Conservation (phyloP, 768 basidiomycete species). For the Leccinum obscurum region DNA sequence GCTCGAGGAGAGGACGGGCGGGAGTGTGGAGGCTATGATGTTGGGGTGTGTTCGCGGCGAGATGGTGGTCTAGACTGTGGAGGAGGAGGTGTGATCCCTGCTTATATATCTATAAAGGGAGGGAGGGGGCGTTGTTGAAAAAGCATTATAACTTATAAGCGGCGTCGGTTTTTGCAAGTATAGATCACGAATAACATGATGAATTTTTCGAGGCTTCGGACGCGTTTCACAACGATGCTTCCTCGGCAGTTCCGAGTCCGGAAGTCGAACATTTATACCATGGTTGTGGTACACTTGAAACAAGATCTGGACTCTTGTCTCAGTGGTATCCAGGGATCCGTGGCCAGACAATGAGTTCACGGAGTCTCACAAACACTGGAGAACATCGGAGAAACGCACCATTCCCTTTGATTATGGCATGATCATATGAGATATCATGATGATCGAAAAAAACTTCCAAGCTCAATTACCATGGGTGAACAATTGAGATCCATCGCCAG, state of each 20-base stretch:
- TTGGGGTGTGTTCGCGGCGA: constrained; percentile 73
- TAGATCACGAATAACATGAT: not conserved
- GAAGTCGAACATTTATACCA: not conserved
- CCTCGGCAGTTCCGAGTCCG: not conserved
- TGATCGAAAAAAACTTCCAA: not conserved
- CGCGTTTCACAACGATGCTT: not conserved
- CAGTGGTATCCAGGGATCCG: not conserved
- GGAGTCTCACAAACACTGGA: too few relatives aligned
- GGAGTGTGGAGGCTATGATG: constrained; percentile 65
- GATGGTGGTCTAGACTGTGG: constrained; percentile 35
- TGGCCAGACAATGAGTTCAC: too few relatives aligned
- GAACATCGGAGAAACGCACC: not conserved
- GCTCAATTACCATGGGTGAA: not conserved
- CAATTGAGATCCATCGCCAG: not conserved
- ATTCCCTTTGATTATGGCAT: not conserved
- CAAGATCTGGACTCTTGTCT: too few relatives aligned
- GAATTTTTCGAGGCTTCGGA: not conserved
- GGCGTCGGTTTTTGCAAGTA: not conserved
- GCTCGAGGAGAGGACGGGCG: constrained; percentile 63
- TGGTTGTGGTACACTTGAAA: too few relatives aligned
- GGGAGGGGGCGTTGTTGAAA: too few relatives aligned
- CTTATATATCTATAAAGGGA: too few relatives aligned
- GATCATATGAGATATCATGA: not conserved
- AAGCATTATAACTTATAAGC: too few relatives aligned
- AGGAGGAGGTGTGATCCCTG: too few relatives aligned